Base-by-base conservation (phyloP, 2,329 filamentous ascomycete species). In the Teratosphaeria zuluensis region DNA sequence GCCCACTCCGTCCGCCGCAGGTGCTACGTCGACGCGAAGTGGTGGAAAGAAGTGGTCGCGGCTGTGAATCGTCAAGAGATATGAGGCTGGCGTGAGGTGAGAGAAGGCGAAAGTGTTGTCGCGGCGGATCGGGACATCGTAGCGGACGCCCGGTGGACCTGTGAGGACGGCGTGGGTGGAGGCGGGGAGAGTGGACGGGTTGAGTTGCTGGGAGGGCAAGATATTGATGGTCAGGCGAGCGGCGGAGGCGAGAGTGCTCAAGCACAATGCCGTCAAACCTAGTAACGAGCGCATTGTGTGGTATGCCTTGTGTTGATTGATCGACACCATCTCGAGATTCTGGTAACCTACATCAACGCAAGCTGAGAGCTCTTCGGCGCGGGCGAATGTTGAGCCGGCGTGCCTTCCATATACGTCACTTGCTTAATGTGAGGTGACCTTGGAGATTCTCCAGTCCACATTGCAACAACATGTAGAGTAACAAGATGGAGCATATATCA, bases 41-140 rank as follows among this genome's bases (percentile, higher is more conserved):
- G 90, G 88, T 65, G 84, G 82, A 72, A 96, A 97, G 56, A 80
- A 80, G 73, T 88, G 84, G 58, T 89, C 87, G 31, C 82, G 77
- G 70, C 85, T 87, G 75, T 92, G 84, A 54, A 97, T 80, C 65
- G 94, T 90, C 54, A 88, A 84, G 5, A 97, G 82, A 72, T 96
- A 96, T 59, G 85, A 89, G 0, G 86, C 88, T 0, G 80, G 72
- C 4, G 82, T 80, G 56, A 96, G 80, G 66, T 91, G 85, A 64
- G 74, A 76, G 78, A 96, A 96, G 62, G 84, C 80, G 69, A 96
- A 90, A 28, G 83, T 85, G 72, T 89, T 88, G 65, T 80, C 74
- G 48, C 81, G 77, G 12, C 86, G 85, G 9, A 96, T 76, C 9
- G 86, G 85, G 12, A 88, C 84, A 30, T 81, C 76, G 60, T 81